phyloP scores from a whole-genome alignment of 352 stramenopile species.

The Pythium diclinum region DNA sequence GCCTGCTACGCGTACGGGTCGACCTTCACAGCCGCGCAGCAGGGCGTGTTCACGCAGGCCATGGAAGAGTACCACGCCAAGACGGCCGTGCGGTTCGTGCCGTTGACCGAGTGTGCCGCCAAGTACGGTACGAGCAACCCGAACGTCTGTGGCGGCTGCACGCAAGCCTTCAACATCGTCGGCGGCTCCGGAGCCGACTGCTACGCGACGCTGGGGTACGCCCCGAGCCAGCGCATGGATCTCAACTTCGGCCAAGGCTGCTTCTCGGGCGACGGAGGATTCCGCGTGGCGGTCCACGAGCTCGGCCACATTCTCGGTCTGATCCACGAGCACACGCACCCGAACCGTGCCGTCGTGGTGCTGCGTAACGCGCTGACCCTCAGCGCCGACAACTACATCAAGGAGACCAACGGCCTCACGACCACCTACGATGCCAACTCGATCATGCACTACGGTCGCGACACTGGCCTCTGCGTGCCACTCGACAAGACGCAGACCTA shows the following conservation, averaged over 20 bases:
- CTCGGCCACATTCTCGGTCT: constrained; percentile 42
- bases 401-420: constrained; percentile 26
- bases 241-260: constrained; percentile 43
- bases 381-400: constrained; percentile 52
- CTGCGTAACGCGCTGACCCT: constrained; percentile 41
- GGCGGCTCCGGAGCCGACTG: constrained; percentile 30
- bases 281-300: constrained; percentile 40
- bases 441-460: constrained; percentile 46
- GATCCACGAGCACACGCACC: constrained; percentile 50
- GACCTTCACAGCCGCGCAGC: constrained; percentile 32
- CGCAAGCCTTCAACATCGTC: constrained; percentile 32
- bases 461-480: constrained; percentile 42
- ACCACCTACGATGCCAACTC: constrained; percentile 37
- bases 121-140: constrained; percentile 27
- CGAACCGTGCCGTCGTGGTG: constrained; percentile 41
- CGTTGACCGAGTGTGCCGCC: constrained; percentile 29
- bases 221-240: constrained; percentile 34
- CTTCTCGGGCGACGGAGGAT: constrained; percentile 41
- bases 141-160: constrained; percentile 39
- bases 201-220: constrained; percentile 44
- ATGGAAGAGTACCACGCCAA: constrained; percentile 39
- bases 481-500: constrained; percentile 28
- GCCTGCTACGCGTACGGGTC: constrained; percentile 35
- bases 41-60: constrained; percentile 32
- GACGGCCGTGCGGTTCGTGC: constrained; percentile 37